Evolutionary conservation across 2,329 filamentous ascomycete species (phyloP).

Genomic region (Colletotrichum sp.): DNA sequence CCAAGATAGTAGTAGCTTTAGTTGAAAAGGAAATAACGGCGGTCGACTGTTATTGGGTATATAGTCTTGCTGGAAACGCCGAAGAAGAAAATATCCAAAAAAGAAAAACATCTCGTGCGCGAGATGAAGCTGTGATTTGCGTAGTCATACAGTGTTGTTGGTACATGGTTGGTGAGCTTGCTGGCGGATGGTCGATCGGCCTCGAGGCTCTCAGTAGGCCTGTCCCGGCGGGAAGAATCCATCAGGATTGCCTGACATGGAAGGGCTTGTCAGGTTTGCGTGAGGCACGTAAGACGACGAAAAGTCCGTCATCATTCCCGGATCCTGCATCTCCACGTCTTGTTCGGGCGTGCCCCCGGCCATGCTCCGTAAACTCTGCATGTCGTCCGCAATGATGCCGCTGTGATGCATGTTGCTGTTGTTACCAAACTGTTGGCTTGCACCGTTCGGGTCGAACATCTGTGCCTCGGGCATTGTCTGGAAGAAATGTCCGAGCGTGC

Average conservation of each 20-base stretch:
- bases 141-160: background rate
- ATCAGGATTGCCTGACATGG: background rate
- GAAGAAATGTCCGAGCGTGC: slow-evolving; percentile 20
- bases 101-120: background rate
- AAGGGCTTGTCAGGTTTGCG: slow-evolving; percentile 7
- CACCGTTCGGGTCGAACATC: slow-evolving; percentile 19
- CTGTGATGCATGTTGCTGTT: slow-evolving; percentile 22
- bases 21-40: background rate
- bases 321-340: slow-evolving; percentile 41
- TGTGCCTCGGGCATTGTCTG: slow-evolving; percentile 15
- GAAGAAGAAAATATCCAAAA: background rate
- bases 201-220: background rate
- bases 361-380: slow-evolving; percentile 38
- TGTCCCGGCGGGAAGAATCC: slow-evolving; percentile 13
- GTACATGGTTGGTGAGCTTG: background rate
- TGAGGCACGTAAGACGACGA: slow-evolving; percentile 18
- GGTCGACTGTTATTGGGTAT: slow-evolving; percentile 16
- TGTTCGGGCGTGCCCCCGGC: slow-evolving; percentile 32
- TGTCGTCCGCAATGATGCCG: slow-evolving; percentile 41
- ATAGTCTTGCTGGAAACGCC: slow-evolving; percentile 12
- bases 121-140: background rate
- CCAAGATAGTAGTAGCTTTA: background rate
- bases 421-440: slow-evolving; percentile 3
- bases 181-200: background rate
- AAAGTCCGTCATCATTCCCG: slow-evolving; percentile 32